Evolutionary conservation across 352 stramenopile species (phyloP).

Genomic region (Blastocystis hominis): DNA sequence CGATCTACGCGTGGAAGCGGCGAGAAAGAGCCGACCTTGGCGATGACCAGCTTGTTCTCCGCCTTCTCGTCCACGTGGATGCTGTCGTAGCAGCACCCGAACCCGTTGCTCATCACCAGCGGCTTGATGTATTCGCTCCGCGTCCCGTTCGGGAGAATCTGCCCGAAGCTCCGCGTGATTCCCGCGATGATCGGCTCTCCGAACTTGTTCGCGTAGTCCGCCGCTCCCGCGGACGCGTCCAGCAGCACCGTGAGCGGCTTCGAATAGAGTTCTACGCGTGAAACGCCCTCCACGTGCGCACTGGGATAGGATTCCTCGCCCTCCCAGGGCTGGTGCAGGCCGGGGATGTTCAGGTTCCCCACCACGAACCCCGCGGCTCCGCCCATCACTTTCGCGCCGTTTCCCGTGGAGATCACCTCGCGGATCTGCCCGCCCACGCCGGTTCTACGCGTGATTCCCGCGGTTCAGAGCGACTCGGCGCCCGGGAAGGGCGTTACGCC

Average conservation of each 20-base stretch:
- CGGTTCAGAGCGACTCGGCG: conserved; percentile 60
- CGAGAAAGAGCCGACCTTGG: conserved; percentile 70
- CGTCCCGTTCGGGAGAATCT: conserved; percentile 83
- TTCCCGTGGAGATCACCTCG: conserved; percentile 93
- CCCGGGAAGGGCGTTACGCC: conserved; percentile 72
- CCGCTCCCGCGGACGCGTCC: conserved; percentile 90
- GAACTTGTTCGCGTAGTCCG: conserved; percentile 99
- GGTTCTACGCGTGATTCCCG: conserved; percentile 64
- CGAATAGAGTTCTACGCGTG: conserved; percentile 60
- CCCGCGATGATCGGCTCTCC: conserved; percentile 95
- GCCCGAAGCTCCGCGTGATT: conserved; percentile 91
- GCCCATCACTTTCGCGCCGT: conserved; percentile 84
- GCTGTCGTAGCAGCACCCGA: conserved; percentile 83
- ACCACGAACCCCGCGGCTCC: conserved; percentile 80
- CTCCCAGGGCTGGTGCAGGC: conserved; percentile 90
- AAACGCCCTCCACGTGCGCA: conserved; percentile 67
- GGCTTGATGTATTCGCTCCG: conserved; percentile 98
- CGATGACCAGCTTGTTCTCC: conserved; percentile 86
- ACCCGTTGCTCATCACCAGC: conserved; percentile 97
- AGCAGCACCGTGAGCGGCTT: conserved; percentile 85
- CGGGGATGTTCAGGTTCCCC: conserved; percentile 88
- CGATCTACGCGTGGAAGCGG: conserved; percentile 64
- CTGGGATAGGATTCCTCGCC: conserved; percentile 70
- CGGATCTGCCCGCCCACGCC: conserved; percentile 91
- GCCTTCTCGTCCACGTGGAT: conserved; percentile 85